These are phyloP conservation scores for Xylaria digitata DNA, from an alignment of 2,329 filamentous ascomycete genomes.

Conservation along the genomic window DNA sequence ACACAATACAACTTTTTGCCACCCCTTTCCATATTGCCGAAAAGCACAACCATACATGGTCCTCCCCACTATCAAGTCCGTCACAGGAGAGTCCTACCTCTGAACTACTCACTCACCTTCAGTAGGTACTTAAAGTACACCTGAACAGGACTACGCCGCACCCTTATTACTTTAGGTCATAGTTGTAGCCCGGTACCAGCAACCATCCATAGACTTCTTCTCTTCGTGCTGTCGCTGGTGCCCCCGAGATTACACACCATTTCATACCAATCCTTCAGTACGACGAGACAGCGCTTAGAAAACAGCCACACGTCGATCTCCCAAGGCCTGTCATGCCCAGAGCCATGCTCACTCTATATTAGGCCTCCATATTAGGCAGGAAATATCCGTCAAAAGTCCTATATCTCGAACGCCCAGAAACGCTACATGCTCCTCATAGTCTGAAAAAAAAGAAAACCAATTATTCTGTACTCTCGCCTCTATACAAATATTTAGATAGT, in stretches of 20 bases:
- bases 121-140: conserved; percentile 6
- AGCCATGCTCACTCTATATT: conserved; percentile 11
- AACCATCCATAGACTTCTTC: not conserved
- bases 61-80: conserved; percentile 8
- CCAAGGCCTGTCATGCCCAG: not conserved
- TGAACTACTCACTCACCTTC: conserved; percentile 4
- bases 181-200: not conserved
- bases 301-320: conserved; percentile 17
- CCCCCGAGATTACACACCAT: conserved; percentile 12
- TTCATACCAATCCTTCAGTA: conserved; percentile 17
- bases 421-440: not conserved
- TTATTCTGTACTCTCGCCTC: not conserved
- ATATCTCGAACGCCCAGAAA: not conserved
- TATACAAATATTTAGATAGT: not conserved
- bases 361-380: conserved; percentile 14
- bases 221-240: conserved; percentile 3
- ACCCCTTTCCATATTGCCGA: not conserved
- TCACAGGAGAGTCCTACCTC: conserved; percentile 2
- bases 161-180: not conserved
- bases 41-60: not conserved
- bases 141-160: not conserved
- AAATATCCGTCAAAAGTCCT: conserved; percentile 16
- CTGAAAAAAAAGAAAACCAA: not conserved
- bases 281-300: not conserved
- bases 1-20: not conserved